Base-by-base conservation (phyloP, 768 basidiomycete genomes). In the Podaxis pistillaris region DNA sequence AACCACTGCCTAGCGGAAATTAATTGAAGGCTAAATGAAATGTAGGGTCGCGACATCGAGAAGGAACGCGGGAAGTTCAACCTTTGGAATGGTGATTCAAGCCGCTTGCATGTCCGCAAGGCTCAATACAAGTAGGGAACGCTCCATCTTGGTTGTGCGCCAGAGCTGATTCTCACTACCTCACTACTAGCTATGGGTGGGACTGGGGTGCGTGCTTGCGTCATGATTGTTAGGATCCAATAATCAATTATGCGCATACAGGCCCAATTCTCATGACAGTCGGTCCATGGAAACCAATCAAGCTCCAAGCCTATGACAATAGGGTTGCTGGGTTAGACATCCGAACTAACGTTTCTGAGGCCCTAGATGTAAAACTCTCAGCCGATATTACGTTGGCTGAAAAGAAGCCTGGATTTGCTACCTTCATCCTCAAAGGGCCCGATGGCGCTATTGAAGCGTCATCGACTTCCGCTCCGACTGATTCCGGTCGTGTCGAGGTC, bases 61-160 rank as follows among this genome's bases (percentile, higher is more conserved):
- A 84, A 85, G 65, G 69, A 80, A 30, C 78, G 89, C 59, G 83
- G 79, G 13, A 90, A 87, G 71, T 69, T 83, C 15, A 71, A 78
- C 1, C 76, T 90, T 6, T 95, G 93, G 95, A 98, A 97, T 68
- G 96, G 96, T 8, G 93, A 96, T 71, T 87, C 91, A 0, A 92
- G 91, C 68, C 85, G 96, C 47, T 78, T 97, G 33, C 93, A 96
- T 70, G 91, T 96, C 24, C 85, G 95, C 52, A 98, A 97, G 76
- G 94, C 95, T 1, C 92, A 94, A 70, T 97, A 95, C 78, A 90
- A 93, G 86, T 94, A 72, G 63, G 85, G 64, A 66, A 33, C 19
- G 36, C 5, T 4, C 24, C 58, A 11, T 41, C 19, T 58, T 62
- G 15, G 22, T 36, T 17, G 22, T 12, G 5, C 36, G 15, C 17